Conservation (phyloP, 768 basidiomycete species). For the Trametes cubensis region DNA sequence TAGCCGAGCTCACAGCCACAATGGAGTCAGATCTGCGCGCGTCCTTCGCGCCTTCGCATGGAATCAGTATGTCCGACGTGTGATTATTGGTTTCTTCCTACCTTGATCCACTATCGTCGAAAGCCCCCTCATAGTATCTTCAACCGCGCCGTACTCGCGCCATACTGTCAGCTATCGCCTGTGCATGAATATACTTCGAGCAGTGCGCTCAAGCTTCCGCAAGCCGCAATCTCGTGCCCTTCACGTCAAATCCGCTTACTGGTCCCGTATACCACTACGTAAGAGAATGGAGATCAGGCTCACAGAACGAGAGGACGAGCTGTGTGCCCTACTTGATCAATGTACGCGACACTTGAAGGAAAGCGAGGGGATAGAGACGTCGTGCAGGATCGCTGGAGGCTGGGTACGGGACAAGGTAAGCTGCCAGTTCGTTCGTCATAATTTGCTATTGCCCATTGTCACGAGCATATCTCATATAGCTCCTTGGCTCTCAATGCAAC, state of each 20-base stretch:
- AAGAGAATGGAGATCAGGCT: constrained; percentile 50
- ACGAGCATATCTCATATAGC: constrained; percentile 43
- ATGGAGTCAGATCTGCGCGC: neutral
- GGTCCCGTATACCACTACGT: constrained; percentile 34
- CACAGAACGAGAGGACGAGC: constrained; percentile 64
- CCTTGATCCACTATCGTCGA: neutral
- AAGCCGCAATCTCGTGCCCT: neutral
- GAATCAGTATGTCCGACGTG: neutral
- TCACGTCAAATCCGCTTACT: constrained; percentile 2
- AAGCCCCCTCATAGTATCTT: too few relatives aligned
- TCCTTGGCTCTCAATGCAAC: constrained; percentile 78
- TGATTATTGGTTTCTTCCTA: neutral
- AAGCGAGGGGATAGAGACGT: constrained; percentile 55
- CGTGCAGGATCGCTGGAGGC: constrained; percentile 93
- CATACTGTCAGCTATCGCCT: neutral
- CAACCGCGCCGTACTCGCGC: too few relatives aligned
- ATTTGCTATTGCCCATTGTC: neutral
- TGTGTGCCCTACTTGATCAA: constrained; percentile 81
- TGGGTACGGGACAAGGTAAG: constrained; percentile 98
- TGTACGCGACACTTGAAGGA: constrained; percentile 62
- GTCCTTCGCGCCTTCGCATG: too few relatives aligned
- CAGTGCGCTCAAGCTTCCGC: neutral
- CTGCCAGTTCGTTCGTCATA: neutral
- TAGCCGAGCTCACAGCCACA: neutral
- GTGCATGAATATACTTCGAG: constrained; percentile 6